Evolutionary conservation across 371 early-diverging fungal species (phyloP), one percentile per base, ranked within the genome.

Genomic region (Rhizopus microsporus): DNA sequence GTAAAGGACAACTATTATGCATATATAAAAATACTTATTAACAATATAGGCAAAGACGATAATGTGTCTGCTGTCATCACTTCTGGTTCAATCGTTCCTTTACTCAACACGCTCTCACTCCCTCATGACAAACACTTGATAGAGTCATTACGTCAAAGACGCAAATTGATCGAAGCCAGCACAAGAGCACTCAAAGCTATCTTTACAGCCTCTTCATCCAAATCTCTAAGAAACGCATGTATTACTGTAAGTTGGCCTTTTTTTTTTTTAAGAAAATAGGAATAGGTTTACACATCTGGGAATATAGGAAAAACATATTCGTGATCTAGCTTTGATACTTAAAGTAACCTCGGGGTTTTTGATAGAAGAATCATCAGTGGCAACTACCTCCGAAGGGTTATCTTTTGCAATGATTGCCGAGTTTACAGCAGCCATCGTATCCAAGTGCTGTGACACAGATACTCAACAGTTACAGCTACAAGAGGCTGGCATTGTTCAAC

Each of bases 121-220:
- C 75, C 75, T n/a, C 60, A 51, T 34, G 60, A 73, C 31, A 71
- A 76, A 51, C 68, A 76, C 15, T 68, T 57, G 0, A 33, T 68
- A n/a, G 76, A 74, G 13, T 56, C 71, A 0, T 63, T 79, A n/a
- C 63, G 60, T 46, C 69, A 73, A 37, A 65, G 81, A 50, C 51
- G 76, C 45, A 78, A 81, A 48, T 62, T 92, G 57, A 68, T 90
- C 6, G 92, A 93, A 58, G 91, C 91, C 0, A 69, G 82, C 4
- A 86, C 88, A 3, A 66, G 91, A 39, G 90, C 92, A 16, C 62
- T 93, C 31, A 89, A 89, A 58, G 84, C 91, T 7, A 82, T 92
- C n/a, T 88, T 88, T 53, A 46, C 46, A 7, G 79, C 81, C 29
- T 80, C 79, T 7, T 77, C 85, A 8, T 71, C 73, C n/a, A 76